Conservation (phyloP, 169 alveolate genomes). For the Plasmodium adleri region DNA sequence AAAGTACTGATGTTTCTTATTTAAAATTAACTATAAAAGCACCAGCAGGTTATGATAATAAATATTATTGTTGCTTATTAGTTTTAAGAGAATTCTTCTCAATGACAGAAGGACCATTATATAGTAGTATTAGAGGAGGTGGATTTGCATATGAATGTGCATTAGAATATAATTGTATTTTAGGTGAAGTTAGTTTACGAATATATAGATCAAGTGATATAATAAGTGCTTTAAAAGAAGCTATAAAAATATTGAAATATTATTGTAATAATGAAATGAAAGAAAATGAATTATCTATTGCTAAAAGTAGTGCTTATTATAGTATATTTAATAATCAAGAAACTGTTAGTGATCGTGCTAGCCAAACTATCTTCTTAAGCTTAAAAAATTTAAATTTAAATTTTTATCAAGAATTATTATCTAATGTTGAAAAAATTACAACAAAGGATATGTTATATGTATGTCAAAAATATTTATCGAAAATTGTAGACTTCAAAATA, state of each 20-base stretch:
- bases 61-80: slow-evolving; percentile 74
- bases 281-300: slow-evolving; percentile 76
- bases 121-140: slow-evolving; percentile 85
- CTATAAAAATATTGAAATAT: slow-evolving; percentile 68
- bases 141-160: slow-evolving; percentile 84
- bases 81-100: slow-evolving; percentile 80
- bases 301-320: slow-evolving; percentile 80
- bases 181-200: slow-evolving; percentile 81
- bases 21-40: slow-evolving; percentile 78
- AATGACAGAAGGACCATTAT: slow-evolving; percentile 86
- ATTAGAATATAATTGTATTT: slow-evolving; percentile 73
- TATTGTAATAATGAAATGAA: slow-evolving; percentile 54
- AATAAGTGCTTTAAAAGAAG: slow-evolving; percentile 77
- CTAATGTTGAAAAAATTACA: slow-evolving; percentile 23
- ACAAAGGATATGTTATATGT: slow-evolving; percentile 6
- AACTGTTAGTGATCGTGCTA: slow-evolving; percentile 77
- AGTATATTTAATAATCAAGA: slow-evolving; percentile 80
- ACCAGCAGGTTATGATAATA: slow-evolving; percentile 78
- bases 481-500: slow-evolving; percentile 35
- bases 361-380: slow-evolving; percentile 78
- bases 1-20: slow-evolving; percentile 83
- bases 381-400: slow-evolving; percentile 75
- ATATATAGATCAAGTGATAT: slow-evolving; percentile 64
- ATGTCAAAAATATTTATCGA: slow-evolving; percentile 30
- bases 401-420: slow-evolving; percentile 25